Conservation (phyloP, 768 basidiomycete species). For the Chalciporus sphaerocephalus region DNA sequence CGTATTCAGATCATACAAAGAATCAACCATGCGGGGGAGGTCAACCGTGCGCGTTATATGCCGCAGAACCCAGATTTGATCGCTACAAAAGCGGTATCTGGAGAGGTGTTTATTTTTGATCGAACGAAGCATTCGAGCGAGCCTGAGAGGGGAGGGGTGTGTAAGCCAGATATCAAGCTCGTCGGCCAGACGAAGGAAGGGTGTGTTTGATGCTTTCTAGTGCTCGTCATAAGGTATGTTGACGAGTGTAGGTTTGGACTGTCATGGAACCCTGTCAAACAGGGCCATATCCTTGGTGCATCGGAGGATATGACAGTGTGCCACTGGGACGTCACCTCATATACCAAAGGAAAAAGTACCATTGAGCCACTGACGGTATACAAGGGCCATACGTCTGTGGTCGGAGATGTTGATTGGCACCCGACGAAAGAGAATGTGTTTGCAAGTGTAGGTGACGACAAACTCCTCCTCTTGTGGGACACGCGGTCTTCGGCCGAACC, state of each 20-base stretch:
- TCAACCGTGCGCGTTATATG: slow-evolving; percentile 98
- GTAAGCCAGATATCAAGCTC: slow-evolving; percentile 86
- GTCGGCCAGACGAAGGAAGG: slow-evolving; percentile 92
- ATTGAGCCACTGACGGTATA: slow-evolving; percentile 85
- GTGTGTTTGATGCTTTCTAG: slow-evolving; percentile 41
- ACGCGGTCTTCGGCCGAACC: too few species aligned
- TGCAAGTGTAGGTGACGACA: slow-evolving; percentile 95
- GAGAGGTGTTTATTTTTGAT: slow-evolving; percentile 94
- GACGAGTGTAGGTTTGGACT: slow-evolving; percentile 74
- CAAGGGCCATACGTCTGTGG: slow-evolving; percentile 85
- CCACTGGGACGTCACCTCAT: slow-evolving; percentile 93
- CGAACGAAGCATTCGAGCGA: slow-evolving; percentile 95
- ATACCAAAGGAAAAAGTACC: slow-evolving; percentile 68
- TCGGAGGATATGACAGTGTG: slow-evolving; percentile 96
- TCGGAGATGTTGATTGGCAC: slow-evolving; percentile 98
- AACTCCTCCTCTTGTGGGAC: slow-evolving; percentile 89
- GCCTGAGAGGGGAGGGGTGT: slow-evolving; percentile 77
- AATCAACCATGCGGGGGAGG: slow-evolving; percentile 94
- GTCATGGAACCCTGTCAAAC: slow-evolving; percentile 83
- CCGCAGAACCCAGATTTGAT: slow-evolving; percentile 97
- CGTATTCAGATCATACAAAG: slow-evolving; percentile 87
- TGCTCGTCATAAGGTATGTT: slow-evolving; percentile 1
- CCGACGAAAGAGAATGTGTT: slow-evolving; percentile 75
- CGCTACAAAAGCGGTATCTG: slow-evolving; percentile 89
- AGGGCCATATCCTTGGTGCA: slow-evolving; percentile 83